phyloP scores from a whole-genome alignment of 345 rosid genomes.

The Atalantia buxifolia region DNA sequence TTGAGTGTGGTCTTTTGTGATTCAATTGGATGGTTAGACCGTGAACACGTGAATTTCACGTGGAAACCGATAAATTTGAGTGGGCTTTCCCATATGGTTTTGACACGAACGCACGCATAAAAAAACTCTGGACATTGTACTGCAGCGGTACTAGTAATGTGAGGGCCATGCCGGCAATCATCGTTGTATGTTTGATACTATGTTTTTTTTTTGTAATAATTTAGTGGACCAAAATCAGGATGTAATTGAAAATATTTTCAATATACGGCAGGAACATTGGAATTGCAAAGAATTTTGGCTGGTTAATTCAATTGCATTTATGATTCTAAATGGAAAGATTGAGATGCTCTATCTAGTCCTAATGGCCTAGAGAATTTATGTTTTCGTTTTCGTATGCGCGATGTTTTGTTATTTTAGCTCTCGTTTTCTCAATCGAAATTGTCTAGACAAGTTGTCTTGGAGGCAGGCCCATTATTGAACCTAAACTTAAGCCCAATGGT shows the following conservation, averaged over 20 bases:
- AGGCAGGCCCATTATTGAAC: too few species aligned
- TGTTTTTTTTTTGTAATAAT: background rate
- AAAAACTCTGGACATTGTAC: background rate
- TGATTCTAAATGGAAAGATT: background rate
- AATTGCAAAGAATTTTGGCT: background rate
- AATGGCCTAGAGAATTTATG: too few species aligned
- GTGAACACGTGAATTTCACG: conserved; percentile 40
- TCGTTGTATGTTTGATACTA: background rate
- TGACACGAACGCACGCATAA: background rate
- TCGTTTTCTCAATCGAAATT: too few species aligned
- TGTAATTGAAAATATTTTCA: background rate
- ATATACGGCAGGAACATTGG: background rate
- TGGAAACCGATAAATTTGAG: conserved; percentile 5
- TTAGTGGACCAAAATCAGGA: background rate
- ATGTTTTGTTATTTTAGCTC: too few species aligned
- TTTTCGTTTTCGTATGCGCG: too few species aligned
- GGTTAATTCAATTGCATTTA: background rate
- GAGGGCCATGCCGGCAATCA: background rate
- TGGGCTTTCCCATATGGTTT: background rate
- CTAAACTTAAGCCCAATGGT: too few species aligned
- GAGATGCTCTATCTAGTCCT: too few species aligned
- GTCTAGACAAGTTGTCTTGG: too few species aligned
- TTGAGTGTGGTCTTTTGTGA: conserved; percentile 3
- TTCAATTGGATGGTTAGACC: conserved; percentile 8
- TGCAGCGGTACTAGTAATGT: background rate